phyloP scores from a whole-genome alignment of 352 stramenopile species.

The Phytophthora megakarya region DNA sequence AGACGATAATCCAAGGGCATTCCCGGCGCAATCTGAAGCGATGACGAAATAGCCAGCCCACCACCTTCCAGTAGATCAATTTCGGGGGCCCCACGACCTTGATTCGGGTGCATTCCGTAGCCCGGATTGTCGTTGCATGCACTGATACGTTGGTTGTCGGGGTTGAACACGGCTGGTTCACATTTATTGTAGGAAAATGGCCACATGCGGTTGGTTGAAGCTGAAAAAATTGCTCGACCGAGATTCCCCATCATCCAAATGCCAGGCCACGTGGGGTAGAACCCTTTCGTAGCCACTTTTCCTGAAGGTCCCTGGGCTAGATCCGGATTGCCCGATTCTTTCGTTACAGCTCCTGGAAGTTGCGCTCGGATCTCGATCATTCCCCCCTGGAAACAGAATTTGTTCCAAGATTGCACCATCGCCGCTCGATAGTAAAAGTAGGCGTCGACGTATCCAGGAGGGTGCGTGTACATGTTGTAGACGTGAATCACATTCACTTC shows the following conservation, averaged over 20 bases:
- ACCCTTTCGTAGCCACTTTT: constrained; percentile 49
- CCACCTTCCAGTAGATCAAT: constrained; percentile 95
- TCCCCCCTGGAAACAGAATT: constrained; percentile 94
- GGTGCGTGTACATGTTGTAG: constrained; percentile 64
- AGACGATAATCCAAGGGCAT: constrained; percentile 64
- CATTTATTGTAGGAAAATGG: constrained; percentile 95
- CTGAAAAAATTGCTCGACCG: constrained; percentile 94
- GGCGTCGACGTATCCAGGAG: constrained; percentile 48
- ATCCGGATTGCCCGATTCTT: constrained; percentile 53
- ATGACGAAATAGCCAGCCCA: constrained; percentile 84
- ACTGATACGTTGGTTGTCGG: constrained; percentile 73
- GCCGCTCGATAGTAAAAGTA: constrained; percentile 64
- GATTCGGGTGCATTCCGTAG: constrained; percentile 85
- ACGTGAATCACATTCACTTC: constrained; percentile 48
- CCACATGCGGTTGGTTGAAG: constrained; percentile 95
- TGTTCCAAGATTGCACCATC: constrained; percentile 93
- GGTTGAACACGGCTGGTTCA: constrained; percentile 61
- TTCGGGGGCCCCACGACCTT: constrained; percentile 91
- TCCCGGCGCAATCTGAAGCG: constrained; percentile 86
- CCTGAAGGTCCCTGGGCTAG: constrained; percentile 47
- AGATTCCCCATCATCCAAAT: constrained; percentile 98
- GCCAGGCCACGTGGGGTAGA: constrained; percentile 91
- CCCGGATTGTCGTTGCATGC: constrained; percentile 91
- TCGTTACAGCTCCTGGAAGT: constrained; percentile 75
- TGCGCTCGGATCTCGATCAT: constrained; percentile 92